Conservation (phyloP, 2,329 filamentous ascomycete genomes). For the Setomelanomma holmii region DNA sequence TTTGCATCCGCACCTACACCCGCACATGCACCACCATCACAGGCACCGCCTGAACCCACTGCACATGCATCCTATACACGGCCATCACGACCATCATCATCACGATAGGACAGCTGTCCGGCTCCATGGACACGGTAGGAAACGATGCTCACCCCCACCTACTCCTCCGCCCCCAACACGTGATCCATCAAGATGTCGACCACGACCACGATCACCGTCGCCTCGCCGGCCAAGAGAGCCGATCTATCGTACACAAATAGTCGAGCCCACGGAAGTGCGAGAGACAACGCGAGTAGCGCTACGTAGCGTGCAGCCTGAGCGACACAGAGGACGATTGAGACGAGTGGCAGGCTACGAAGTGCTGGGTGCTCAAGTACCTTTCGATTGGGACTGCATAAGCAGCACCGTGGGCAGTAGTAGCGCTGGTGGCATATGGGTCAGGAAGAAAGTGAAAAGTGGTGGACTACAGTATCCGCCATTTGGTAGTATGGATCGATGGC, state of each 20-base stretch:
- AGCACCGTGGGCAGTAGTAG: conserved; percentile 29
- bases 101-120: conserved; percentile 10
- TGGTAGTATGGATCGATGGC: conserved; percentile 33
- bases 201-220: conserved; percentile 9
- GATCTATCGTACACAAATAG: conserved; percentile 39
- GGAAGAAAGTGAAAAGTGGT: conserved; percentile 12
- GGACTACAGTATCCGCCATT: conserved; percentile 38
- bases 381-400: conserved; percentile 46
- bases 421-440: conserved; percentile 7
- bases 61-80: conserved; percentile 34
- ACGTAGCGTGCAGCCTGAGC: conserved; percentile 19
- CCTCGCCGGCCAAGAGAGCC: conserved; percentile 25
- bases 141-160: conserved; percentile 17
- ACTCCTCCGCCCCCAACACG: conserved; percentile 24
- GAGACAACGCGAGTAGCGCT: conserved; percentile 37
- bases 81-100: conserved; percentile 25
- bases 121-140: conserved; percentile 31
- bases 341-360: conserved; percentile 43
- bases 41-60: conserved; percentile 18
- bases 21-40: conserved; percentile 25
- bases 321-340: conserved; percentile 23
- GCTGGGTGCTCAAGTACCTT: conserved; percentile 36
- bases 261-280: conserved; percentile 31
- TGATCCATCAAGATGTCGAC: conserved; percentile 10
- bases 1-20: conserved; percentile 17